Evolutionary conservation across 2,329 filamentous ascomycete genomes (phyloP).

Genomic region (Eurotiales sp.): DNA sequence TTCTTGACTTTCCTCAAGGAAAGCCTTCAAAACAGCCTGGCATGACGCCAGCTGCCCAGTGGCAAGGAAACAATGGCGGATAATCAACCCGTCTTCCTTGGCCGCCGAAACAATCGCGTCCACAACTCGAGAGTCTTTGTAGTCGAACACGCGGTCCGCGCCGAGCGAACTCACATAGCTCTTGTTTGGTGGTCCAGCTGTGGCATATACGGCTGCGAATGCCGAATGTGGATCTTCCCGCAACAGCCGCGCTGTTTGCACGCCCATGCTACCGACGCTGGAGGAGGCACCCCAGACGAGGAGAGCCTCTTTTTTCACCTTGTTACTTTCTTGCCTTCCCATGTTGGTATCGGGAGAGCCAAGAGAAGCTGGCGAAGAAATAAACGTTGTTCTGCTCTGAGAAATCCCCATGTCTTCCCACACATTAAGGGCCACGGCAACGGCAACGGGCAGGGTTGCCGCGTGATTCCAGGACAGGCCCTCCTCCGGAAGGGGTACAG

Average conservation of each 20-base stretch:
- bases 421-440: conserved; percentile 34
- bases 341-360: neutral
- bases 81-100: conserved; percentile 32
- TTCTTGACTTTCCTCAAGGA: conserved; percentile 17
- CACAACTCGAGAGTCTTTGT: conserved; percentile 28
- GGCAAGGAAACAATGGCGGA: conserved; percentile 43
- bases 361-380: conserved; percentile 6
- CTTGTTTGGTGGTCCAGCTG: conserved; percentile 32
- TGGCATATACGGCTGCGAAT: conserved; percentile 42
- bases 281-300: conserved; percentile 47
- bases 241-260: conserved; percentile 38
- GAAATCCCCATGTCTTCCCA: conserved; percentile 40
- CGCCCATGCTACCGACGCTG: conserved; percentile 45
- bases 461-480: conserved; percentile 39
- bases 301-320: conserved; percentile 29
- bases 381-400: conserved; percentile 15
- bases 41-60: conserved; percentile 34
- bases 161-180: conserved; percentile 29
- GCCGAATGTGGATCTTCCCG: conserved; percentile 30
- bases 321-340: neutral
- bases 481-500: conserved; percentile 30
- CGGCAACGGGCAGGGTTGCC: conserved; percentile 39
- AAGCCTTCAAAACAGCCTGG: conserved; percentile 37
- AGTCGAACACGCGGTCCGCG: conserved; percentile 41
- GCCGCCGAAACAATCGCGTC: conserved; percentile 35